A percentile compares a stretch with the other conserved stretches of the same genome.
phyloP scores from a whole-genome alignment of 176 grass and related monocot species.

The Aegilops speltoides region DNA sequence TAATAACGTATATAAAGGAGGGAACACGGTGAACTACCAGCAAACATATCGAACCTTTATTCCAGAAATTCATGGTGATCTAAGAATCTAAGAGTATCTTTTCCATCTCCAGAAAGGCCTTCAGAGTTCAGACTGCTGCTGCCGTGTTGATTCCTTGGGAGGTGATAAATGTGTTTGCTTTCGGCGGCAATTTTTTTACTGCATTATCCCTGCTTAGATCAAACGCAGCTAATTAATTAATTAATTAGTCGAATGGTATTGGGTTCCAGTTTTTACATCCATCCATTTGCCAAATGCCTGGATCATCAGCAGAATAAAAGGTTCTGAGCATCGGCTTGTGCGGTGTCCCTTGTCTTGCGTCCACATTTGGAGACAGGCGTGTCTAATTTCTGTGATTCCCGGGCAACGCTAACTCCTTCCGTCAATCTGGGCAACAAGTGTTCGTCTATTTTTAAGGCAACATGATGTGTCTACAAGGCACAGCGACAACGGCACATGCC shows the following conservation, averaged over 20 bases:
- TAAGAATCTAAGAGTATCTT: neutral
- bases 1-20: neutral
- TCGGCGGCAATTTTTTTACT: conserved; percentile 20
- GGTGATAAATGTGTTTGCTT: neutral
- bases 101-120: neutral
- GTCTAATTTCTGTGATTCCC: conserved; percentile 27
- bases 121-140: neutral
- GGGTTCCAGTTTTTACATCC: conserved; percentile 34
- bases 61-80: neutral
- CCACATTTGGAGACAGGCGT: conserved; percentile 20
- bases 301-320: conserved; percentile 5
- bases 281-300: conserved; percentile 31
- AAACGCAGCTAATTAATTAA: conserved; percentile 23
- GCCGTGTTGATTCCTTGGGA: neutral
- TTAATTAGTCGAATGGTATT: conserved; percentile 16
- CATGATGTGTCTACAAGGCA: neutral
- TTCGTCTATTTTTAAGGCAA: conserved; percentile 6
- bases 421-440: conserved; percentile 10
- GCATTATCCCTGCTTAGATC: conserved; percentile 27
- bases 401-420: conserved; percentile 16
- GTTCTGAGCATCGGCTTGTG: conserved; percentile 31
- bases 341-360: conserved; percentile 24
- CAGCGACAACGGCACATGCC: conserved; percentile 31
- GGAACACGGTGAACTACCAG: no score
- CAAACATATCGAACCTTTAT: neutral